Percentiles rank a stretch among this genome's conserved stretches.
Evolutionary conservation across 768 basidiomycete genomes (phyloP).

Genomic region (Favolaschia claudopus): DNA sequence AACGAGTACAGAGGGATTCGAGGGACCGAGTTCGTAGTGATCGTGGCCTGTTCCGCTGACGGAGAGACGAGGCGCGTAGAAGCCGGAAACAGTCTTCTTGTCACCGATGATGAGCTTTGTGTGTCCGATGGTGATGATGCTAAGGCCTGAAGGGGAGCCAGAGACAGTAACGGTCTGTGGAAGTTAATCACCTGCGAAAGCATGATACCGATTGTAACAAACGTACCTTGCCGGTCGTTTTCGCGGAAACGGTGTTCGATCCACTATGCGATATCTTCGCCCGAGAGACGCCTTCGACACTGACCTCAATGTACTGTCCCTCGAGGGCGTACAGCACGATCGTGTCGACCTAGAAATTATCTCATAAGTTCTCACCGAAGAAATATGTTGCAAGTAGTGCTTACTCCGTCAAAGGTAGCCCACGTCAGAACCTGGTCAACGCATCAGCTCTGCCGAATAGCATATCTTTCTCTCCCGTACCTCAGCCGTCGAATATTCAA

Average conservation of each 20-base stretch:
- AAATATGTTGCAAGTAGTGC: neutral
- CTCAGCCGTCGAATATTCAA: constrained; percentile 70
- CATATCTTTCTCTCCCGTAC: constrained; percentile 35
- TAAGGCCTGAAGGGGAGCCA: constrained; percentile 44
- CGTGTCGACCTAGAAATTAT: constrained; percentile 34
- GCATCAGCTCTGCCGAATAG: neutral
- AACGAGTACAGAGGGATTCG: constrained; percentile 39
- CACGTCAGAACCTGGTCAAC: constrained; percentile 44
- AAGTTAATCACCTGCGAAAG: neutral
- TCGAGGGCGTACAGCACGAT: constrained; percentile 47
- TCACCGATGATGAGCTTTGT: constrained; percentile 64
- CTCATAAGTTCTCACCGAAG: neutral
- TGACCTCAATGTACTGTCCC: constrained; percentile 45
- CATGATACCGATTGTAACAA: neutral
- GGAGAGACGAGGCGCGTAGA: constrained; percentile 66
- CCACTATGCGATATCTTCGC: constrained; percentile 29
- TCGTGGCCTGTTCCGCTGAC: constrained; percentile 25
- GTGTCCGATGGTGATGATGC: constrained; percentile 53
- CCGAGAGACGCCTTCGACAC: constrained; percentile 15
- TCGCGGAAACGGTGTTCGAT: constrained; percentile 31
- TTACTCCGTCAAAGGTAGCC: constrained; percentile 44
- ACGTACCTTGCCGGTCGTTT: constrained; percentile 26
- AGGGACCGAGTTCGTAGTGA: constrained; percentile 39
- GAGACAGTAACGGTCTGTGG: constrained; percentile 51
- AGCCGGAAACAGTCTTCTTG: constrained; percentile 61